Evolutionary conservation across 2,329 filamentous ascomycete genomes (phyloP), one percentile per base, ranked within the genome.

Genomic region (Aspergillus fumigatus): DNA sequence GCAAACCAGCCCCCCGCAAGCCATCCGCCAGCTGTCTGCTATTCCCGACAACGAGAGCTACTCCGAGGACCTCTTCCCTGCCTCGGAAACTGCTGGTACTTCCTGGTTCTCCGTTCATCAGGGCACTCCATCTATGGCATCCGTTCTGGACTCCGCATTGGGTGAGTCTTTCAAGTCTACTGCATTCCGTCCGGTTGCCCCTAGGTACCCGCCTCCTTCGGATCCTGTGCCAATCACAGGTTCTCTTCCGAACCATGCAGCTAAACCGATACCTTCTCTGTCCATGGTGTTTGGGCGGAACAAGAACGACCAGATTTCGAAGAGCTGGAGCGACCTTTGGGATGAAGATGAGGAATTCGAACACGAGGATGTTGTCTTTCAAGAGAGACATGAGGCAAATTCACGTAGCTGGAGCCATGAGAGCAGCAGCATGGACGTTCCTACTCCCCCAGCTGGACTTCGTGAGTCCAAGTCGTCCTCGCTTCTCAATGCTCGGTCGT

Each of bases 241-340:
- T 75, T 89, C 88, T 14, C 86, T 94, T 70, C 88, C 90, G 0
- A 78, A 72, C 57, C 84, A 84, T 64, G 81, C 85, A 60, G 70
- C 79, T 66, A 77, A 82, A 71, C 82, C 84, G 43, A 79, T 87
- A 64, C 80, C 84, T 53, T 87, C 89, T 59, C 87, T 93, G 81
- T 86, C 89, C 4, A 84, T 88, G 69, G 84, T 93, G 51, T 93
- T 96, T 70, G 90, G 89, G 52, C 86, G 86, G 68, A 70, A 71
- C 38, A 86, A 88, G 71, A 84, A 85, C 60, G 88, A 93, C 48
- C 80, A 83, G 50, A 90, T 95, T 50, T 96, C 94, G 55, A 97
- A 97, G 87, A 97, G 94, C 80, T 99, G 94, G 94, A 96, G 92
- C 69, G 94, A 99, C 73, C 86, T 97, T 73, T 97, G 92, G 88